phyloP scores from a whole-genome alignment of 805 yeast genomes.

The Blastobotrys parvus region DNA sequence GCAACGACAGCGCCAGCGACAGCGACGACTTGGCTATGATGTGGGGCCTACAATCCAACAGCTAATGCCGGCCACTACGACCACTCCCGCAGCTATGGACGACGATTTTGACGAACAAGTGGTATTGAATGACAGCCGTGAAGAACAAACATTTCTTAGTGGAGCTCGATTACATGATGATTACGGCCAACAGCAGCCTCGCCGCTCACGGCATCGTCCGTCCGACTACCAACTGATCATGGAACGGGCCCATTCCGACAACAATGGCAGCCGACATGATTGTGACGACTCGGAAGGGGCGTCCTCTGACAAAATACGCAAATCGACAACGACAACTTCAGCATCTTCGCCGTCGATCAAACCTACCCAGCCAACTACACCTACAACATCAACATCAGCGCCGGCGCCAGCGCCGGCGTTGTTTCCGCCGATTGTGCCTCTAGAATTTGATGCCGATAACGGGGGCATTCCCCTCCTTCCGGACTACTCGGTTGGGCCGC shows the following conservation, averaged over 20 bases:
- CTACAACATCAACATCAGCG: not conserved
- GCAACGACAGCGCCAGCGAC: not conserved
- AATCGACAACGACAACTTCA: not conserved
- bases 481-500: constrained; percentile 15
- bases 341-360: not conserved
- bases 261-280: not conserved
- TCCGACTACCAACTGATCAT: not conserved
- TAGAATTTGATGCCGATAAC: constrained; percentile 11
- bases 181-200: not conserved
- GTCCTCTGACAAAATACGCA: no score
- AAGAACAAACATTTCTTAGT: constrained; percentile 2
- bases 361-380: not conserved
- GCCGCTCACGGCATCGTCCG: not conserved
- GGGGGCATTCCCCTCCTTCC: constrained; percentile 15
- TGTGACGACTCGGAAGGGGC: not conserved
- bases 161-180: not conserved
- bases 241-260: not conserved
- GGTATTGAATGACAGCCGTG: not conserved
- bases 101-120: constrained; percentile 1
- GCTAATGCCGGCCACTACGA: not conserved
- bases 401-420: constrained; percentile 4
- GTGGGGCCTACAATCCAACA: not conserved
- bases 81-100: not conserved
- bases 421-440: constrained; percentile 15
- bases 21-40: not conserved